Percentiles rank a stretch among this genome's conserved stretches.
Evolutionary conservation across 257 asterid genomes (phyloP).

Genomic region (Nicotiana noctiflora): DNA sequence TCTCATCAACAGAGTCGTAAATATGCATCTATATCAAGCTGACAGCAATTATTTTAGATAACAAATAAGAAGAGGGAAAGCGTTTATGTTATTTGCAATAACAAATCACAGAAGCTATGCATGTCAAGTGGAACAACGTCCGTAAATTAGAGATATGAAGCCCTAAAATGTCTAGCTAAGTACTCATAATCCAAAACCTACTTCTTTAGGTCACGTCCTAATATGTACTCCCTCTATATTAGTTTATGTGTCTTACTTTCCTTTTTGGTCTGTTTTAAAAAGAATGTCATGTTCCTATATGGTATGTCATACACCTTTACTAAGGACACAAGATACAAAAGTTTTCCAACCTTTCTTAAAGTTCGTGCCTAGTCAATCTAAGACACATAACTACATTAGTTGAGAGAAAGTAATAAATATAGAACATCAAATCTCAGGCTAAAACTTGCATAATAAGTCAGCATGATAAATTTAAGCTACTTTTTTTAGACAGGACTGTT

Average conservation of each 20-base stretch:
- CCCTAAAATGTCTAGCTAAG: background rate
- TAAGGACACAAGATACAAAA: background rate
- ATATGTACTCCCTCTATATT: background rate
- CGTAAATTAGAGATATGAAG: background rate
- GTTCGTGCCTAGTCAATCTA: background rate
- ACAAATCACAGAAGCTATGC: background rate
- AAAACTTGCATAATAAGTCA: background rate
- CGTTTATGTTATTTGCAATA: background rate
- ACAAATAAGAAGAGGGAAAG: background rate
- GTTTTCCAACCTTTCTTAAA: background rate
- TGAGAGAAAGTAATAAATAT: background rate
- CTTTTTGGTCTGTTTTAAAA: too few relatives aligned
- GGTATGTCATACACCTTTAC: background rate
- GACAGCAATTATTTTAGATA: background rate
- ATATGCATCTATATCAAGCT: background rate
- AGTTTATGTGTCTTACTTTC: background rate
- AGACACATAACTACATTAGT: background rate
- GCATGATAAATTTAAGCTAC: background rate
- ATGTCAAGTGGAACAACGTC: background rate
- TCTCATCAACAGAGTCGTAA: background rate
- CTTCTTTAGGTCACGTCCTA: background rate
- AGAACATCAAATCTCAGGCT: background rate
- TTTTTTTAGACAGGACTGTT: background rate
- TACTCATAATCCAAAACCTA: background rate
- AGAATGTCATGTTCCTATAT: background rate